Percentiles rank a stretch among this genome's conserved stretches.
phyloP scores from a whole-genome alignment of 108 stramenopile species.

The Cyclotella choctawhatcheeana region DNA sequence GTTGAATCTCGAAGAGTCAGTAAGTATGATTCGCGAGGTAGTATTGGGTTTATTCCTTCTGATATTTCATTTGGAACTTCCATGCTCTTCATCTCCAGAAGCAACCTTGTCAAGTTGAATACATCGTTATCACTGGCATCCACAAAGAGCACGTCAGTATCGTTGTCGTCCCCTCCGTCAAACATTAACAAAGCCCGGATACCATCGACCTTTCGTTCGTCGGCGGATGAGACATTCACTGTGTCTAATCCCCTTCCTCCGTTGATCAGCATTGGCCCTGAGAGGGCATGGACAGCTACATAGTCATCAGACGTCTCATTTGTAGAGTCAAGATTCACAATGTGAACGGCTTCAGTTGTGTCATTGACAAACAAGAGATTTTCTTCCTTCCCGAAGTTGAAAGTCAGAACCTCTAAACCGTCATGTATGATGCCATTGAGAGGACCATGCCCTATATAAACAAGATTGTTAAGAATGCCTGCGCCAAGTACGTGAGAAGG shows the following conservation, averaged over 20 bases:
- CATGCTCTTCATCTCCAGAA: constrained; percentile 46
- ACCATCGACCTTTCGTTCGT: neutral
- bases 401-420: neutral
- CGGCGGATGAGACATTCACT: neutral
- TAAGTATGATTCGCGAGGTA: neutral
- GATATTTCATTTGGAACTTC: neutral
- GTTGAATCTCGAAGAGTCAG: neutral
- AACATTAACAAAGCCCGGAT: neutral
- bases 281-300: neutral
- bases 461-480: neutral
- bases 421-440: neutral
- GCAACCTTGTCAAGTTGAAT: constrained; percentile 36
- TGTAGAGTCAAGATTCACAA: neutral
- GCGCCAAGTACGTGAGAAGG: neutral
- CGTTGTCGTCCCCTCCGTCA: neutral
- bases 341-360: neutral
- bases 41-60: neutral
- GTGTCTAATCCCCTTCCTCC: neutral
- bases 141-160: neutral
- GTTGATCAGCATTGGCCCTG: neutral
- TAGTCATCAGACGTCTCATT: too few relatives aligned
- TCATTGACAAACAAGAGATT: neutral
- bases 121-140: constrained; percentile 13
- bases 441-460: neutral
- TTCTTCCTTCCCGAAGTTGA: neutral